Evolutionary conservation across 1,139 yeast genomes (phyloP).

Genomic region (Yamadazyma jaroonii): DNA sequence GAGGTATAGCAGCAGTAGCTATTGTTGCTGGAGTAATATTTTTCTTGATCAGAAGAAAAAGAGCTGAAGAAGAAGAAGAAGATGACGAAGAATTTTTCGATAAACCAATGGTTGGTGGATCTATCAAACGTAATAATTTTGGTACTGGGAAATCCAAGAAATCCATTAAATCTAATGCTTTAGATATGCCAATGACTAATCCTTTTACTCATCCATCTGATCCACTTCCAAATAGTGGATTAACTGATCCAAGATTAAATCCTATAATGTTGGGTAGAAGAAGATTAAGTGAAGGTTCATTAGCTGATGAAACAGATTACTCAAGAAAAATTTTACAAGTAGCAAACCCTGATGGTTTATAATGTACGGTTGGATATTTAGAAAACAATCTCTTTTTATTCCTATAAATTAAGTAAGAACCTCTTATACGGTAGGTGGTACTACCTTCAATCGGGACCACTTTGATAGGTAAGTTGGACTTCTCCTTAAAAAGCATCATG

Average conservation of each 20-base stretch:
- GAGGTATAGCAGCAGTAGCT: slow-evolving; percentile 52
- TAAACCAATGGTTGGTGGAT: slow-evolving; percentile 26
- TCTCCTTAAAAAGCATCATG: slow-evolving; percentile 58
- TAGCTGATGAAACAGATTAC: slow-evolving; percentile 79
- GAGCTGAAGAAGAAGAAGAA: slow-evolving; percentile 45
- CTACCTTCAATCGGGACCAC: too few species aligned
- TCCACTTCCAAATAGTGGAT: slow-evolving; percentile 21
- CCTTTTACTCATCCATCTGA: slow-evolving; percentile 62
- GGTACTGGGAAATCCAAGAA: slow-evolving; percentile 28
- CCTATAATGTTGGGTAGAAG: slow-evolving; percentile 73
- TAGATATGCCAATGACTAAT: slow-evolving; percentile 48
- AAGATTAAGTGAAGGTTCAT: slow-evolving; percentile 68
- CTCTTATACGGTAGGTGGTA: too few species aligned
- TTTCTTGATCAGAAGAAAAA: slow-evolving; percentile 46
- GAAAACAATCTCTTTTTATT: neutral
- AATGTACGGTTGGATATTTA: slow-evolving; percentile 4
- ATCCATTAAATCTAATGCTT: slow-evolving; percentile 22
- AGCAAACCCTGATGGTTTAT: slow-evolving; percentile 59
- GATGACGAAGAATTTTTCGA: slow-evolving; percentile 49
- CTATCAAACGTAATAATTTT: slow-evolving; percentile 15
- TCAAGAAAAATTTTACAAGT: slow-evolving; percentile 70
- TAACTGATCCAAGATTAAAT: slow-evolving; percentile 56
- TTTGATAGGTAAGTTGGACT: too few species aligned
- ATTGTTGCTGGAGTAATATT: slow-evolving; percentile 44
- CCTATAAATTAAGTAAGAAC: neutral